A percentile compares a stretch with the other conserved stretches of the same genome.
These are phyloP conservation scores for Hortiboletus campestris DNA, from an alignment of 768 basidiomycete genomes.

Conservation along the genomic window DNA sequence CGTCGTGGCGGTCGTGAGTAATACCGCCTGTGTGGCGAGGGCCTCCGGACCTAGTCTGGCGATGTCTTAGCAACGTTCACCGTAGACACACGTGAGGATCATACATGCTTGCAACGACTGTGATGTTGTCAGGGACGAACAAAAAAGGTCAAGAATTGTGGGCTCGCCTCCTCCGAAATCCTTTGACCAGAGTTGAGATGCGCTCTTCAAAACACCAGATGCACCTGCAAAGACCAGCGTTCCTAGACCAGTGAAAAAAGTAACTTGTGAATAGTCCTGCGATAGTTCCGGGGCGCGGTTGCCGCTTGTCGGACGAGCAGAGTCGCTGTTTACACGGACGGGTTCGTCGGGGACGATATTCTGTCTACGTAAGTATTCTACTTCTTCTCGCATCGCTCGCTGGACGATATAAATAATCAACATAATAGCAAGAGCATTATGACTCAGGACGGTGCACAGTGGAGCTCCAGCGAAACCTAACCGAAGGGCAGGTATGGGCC, in stretches of 20 bases:
- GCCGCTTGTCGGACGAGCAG: neutral
- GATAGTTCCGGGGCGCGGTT: neutral
- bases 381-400: slow-evolving; percentile 20
- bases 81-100: neutral
- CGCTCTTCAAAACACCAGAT: slow-evolving; percentile 22
- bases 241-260: slow-evolving; percentile 17
- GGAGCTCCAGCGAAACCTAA: slow-evolving; percentile 28
- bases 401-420: slow-evolving; percentile 24
- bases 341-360: slow-evolving; percentile 13
- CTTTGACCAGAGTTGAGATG: slow-evolving; percentile 30
- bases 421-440: slow-evolving; percentile 21
- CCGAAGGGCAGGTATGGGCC: slow-evolving; percentile 25
- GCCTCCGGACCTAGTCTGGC: slow-evolving; percentile 21
- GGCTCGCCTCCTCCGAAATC: slow-evolving; percentile 25
- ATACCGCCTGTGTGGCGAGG: slow-evolving; percentile 26
- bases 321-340: neutral
- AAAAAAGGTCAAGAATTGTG: neutral
- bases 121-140: slow-evolving; percentile 3
- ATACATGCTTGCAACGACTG: slow-evolving; percentile 26
- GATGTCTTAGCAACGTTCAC: slow-evolving; percentile 2
- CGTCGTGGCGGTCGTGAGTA: slow-evolving; percentile 23
- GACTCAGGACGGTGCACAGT: slow-evolving; percentile 27
- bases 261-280: neutral
- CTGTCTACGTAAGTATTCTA: slow-evolving; percentile 8
- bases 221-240: slow-evolving; percentile 16